phyloP scores from a whole-genome alignment of 805 yeast species.

The Ogataea philodendri region DNA sequence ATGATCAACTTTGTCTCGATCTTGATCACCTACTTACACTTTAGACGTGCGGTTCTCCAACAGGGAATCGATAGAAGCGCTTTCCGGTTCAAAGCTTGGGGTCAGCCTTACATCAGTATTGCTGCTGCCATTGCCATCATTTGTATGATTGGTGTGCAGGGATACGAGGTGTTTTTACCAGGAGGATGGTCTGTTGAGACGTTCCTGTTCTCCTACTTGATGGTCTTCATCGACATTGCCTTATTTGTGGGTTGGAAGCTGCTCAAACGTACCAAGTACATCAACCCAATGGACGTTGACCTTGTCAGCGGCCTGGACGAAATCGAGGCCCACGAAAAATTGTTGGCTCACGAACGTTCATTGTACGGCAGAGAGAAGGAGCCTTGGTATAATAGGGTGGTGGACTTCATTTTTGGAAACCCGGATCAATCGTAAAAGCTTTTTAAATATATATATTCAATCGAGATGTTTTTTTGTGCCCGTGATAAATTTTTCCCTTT shows the following conservation, averaged over 20 bases:
- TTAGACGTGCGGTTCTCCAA: slow-evolving; percentile 54
- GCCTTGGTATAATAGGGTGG: slow-evolving; percentile 17
- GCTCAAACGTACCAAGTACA: slow-evolving; percentile 45
- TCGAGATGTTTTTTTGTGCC: not conserved
- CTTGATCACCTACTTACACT: slow-evolving; percentile 57
- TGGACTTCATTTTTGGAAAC: slow-evolving; percentile 17
- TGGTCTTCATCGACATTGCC: slow-evolving; percentile 57
- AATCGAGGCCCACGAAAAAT: slow-evolving; percentile 55
- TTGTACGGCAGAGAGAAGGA: slow-evolving; percentile 10
- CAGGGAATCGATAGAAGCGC: slow-evolving; percentile 48
- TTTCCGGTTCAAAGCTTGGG: slow-evolving; percentile 52
- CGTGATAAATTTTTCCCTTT: slow-evolving; percentile 1
- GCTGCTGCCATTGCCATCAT: slow-evolving; percentile 46
- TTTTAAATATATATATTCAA: slow-evolving; percentile 1
- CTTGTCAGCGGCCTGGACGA: slow-evolving; percentile 52
- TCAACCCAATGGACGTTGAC: slow-evolving; percentile 49
- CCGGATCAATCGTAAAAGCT: slow-evolving; percentile 1
- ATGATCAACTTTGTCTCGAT: slow-evolving; percentile 59
- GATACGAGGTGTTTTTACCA: slow-evolving; percentile 67
- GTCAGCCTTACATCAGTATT: slow-evolving; percentile 58
- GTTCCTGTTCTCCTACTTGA: slow-evolving; percentile 69
- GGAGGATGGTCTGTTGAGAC: slow-evolving; percentile 60
- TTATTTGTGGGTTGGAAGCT: slow-evolving; percentile 54
- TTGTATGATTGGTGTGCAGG: slow-evolving; percentile 58
- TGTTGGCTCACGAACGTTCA: slow-evolving; percentile 13